Conservation (phyloP, 768 basidiomycete species). For the Cyclocybe aegerita region DNA sequence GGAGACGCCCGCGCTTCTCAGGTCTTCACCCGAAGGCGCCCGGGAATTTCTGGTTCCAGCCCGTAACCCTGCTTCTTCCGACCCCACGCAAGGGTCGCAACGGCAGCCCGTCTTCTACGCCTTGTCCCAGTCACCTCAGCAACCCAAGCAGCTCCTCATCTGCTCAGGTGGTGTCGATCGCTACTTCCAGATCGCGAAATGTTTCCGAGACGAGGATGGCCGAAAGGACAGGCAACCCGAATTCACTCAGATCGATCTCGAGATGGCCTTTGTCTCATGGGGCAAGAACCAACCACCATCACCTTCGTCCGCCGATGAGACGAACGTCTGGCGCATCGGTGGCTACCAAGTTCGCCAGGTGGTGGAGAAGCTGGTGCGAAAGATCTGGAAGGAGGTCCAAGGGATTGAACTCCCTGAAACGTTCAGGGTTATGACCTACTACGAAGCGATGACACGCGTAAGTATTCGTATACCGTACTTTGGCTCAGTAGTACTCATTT, state of each 20-base stretch:
- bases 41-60: constrained; percentile 91
- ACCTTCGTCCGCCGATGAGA: constrained; percentile 11
- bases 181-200: constrained; percentile 92
- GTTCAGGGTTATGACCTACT: constrained; percentile 86
- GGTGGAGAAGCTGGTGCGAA: constrained; percentile 71
- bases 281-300: constrained; percentile 32
- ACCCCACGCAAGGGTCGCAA: constrained; percentile 15
- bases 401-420: constrained; percentile 55
- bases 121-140: constrained; percentile 92
- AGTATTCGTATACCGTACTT: constrained; percentile 23
- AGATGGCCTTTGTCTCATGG: constrained; percentile 95
- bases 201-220: constrained; percentile 95
- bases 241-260: constrained; percentile 95
- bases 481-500: constrained; percentile 11
- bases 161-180: constrained; percentile 86
- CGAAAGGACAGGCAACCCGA: constrained; percentile 95
- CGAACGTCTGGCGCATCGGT: constrained; percentile 77
- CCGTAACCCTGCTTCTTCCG: constrained; percentile 36
- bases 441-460: constrained; percentile 87
- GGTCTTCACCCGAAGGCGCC: constrained; percentile 93
- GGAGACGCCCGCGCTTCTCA: constrained; percentile 88
- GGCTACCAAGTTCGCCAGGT: constrained; percentile 79
- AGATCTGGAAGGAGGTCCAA: constrained; percentile 75
- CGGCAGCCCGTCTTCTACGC: constrained; percentile 70
- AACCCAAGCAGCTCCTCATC: constrained; percentile 92